A percentile compares a stretch with the other conserved stretches of the same genome.
Conservation (phyloP, 352 stramenopile genomes). For the Pilasporangium apinafurcum region DNA sequence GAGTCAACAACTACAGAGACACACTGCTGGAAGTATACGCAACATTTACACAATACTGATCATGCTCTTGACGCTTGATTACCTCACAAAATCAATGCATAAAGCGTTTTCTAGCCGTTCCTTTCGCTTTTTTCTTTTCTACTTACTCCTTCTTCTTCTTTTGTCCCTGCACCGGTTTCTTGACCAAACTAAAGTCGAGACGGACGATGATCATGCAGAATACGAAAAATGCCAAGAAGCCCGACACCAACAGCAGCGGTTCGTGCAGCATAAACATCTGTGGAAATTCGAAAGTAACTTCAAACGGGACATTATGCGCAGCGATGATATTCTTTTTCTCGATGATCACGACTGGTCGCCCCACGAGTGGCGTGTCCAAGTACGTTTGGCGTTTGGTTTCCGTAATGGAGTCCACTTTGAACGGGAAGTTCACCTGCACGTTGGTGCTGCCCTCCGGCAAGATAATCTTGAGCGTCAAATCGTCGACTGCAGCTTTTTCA, state of each 20-base stretch:
- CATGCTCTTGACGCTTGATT: too few species aligned
- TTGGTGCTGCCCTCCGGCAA: conserved; percentile 77
- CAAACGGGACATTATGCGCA: conserved; percentile 78
- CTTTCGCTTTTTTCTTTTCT: conserved; percentile 2
- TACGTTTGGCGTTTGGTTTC: conserved; percentile 76
- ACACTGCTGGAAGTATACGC: too few species aligned
- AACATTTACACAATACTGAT: too few species aligned
- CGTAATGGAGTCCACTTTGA: conserved; percentile 47
- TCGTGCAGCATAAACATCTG: conserved; percentile 81
- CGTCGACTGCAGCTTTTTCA: conserved; percentile 72
- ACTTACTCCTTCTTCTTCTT: conserved; percentile 71
- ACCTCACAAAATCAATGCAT: background rate
- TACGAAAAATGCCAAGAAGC: conserved; percentile 79
- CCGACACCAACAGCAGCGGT: conserved; percentile 78
- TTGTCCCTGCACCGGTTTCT: conserved; percentile 10
- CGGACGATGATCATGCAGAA: conserved; percentile 84
- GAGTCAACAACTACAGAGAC: background rate
- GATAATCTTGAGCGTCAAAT: conserved; percentile 85
- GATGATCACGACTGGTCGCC: conserved; percentile 76
- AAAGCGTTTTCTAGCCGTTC: background rate
- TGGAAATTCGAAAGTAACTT: conserved; percentile 84
- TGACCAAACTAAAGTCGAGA: conserved; percentile 70
- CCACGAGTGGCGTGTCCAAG: conserved; percentile 74
- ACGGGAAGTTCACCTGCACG: conserved; percentile 72
- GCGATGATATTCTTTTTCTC: conserved; percentile 82